Conservation (phyloP, 805 yeast genomes). For the Metschnikowia amazonensis region DNA sequence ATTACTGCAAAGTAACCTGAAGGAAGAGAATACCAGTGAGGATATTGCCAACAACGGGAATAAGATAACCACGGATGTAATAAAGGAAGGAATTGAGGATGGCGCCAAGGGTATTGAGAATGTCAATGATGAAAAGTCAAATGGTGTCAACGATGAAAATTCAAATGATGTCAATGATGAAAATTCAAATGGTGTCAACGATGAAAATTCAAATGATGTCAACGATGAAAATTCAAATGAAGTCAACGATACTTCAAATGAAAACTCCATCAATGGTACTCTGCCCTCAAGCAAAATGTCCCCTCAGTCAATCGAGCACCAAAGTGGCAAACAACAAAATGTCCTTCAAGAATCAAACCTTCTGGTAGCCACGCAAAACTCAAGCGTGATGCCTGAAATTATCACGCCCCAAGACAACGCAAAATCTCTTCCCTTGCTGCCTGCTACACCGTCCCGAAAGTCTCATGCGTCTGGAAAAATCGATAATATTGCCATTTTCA, state of each 20-base stretch:
- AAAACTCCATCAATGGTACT: too few species aligned
- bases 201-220: too few species aligned
- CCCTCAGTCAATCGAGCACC: neutral
- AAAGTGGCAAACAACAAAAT: neutral
- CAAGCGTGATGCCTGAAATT: neutral
- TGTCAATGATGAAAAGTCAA: too few species aligned
- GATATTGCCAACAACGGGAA: neutral
- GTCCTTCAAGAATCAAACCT: neutral
- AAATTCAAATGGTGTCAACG: too few species aligned
- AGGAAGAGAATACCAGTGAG: neutral
- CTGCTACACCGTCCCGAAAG: neutral
- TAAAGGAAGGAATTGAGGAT: too few species aligned
- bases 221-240: too few species aligned
- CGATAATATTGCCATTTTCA: constrained; percentile 33
- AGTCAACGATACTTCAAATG: too few species aligned
- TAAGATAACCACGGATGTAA: too few species aligned
- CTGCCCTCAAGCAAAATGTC: neutral
- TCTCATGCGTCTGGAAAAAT: constrained; percentile 14
- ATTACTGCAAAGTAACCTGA: neutral
- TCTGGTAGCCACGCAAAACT: neutral
- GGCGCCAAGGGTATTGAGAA: too few species aligned
- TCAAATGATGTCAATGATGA: too few species aligned
- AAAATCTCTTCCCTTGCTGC: neutral
- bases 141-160: too few species aligned
- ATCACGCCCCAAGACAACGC: neutral